These are phyloP conservation scores for Entonaema liquescens DNA, from an alignment of 495 filamentous ascomycete genomes.

Conservation along the genomic window DNA sequence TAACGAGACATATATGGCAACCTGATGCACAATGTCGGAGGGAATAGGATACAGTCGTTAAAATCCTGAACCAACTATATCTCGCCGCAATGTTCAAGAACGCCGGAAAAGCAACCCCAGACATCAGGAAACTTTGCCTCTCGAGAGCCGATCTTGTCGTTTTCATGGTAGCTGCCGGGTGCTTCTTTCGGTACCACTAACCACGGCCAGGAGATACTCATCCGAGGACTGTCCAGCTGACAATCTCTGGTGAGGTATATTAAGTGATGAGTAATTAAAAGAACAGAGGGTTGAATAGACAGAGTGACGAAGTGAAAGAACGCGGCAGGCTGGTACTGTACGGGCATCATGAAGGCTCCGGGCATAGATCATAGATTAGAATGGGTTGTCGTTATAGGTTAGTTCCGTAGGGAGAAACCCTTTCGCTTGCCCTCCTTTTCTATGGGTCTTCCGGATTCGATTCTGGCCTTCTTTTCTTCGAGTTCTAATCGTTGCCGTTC, in stretches of 20 bases:
- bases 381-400: conserved; percentile 36
- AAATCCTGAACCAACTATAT: conserved; percentile 51
- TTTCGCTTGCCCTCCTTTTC: conserved; percentile 97
- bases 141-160: conserved; percentile 39
- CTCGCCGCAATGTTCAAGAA: conserved; percentile 53
- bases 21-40: conserved; percentile 28
- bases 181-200: conserved; percentile 22
- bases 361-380: conserved; percentile 55
- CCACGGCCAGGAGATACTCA: conserved; percentile 28
- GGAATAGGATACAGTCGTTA: conserved; percentile 34
- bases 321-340: conserved; percentile 60
- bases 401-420: conserved; percentile 96
- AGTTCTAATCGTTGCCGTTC: conserved; percentile 92
- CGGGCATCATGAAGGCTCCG: conserved; percentile 57
- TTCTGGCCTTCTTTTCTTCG: conserved; percentile 93
- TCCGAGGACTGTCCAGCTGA: conserved; percentile 17
- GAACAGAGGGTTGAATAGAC: conserved; percentile 50
- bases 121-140: conserved; percentile 39
- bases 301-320: conserved; percentile 54
- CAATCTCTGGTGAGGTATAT: conserved; percentile 48
- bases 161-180: conserved; percentile 26
- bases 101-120: conserved; percentile 40
- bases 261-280: conserved; percentile 61
- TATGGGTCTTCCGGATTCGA: conserved; percentile 93
- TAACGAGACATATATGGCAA: conserved; percentile 24